A percentile compares a stretch with the other conserved stretches of the same genome.
Evolutionary conservation across 768 basidiomycete species (phyloP).

Genomic region (Sarcodon sp.): DNA sequence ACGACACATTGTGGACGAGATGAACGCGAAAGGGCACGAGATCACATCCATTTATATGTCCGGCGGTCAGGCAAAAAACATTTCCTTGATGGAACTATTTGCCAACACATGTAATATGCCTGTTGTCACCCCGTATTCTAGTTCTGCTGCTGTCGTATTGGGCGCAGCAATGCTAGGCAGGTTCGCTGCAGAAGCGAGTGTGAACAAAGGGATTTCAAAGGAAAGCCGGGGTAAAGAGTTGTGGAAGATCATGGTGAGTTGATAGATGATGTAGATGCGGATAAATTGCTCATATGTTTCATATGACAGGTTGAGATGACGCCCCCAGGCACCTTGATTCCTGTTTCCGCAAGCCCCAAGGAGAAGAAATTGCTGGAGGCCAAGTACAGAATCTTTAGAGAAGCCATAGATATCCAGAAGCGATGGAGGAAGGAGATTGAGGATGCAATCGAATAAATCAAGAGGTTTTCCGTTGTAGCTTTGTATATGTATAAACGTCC

Average conservation of each 20-base stretch:
- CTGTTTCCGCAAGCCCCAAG: conserved; percentile 42
- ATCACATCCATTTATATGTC: conserved; percentile 84
- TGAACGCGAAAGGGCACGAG: conserved; percentile 78
- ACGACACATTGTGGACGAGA: conserved; percentile 82
- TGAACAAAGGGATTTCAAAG: conserved; percentile 19
- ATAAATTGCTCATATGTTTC: not conserved
- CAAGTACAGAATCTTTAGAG: conserved; percentile 90
- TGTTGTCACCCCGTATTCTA: conserved; percentile 69
- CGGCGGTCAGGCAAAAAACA: conserved; percentile 88
- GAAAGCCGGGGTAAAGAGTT: conserved; percentile 48
- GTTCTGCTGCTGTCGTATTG: conserved; percentile 74
- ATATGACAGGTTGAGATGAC: conserved; percentile 77
- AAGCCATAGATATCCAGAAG: conserved; percentile 80
- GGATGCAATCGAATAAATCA: conserved; percentile 24
- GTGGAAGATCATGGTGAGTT: conserved; percentile 84
- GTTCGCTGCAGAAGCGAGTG: conserved; percentile 54
- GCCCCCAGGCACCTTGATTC: conserved; percentile 59
- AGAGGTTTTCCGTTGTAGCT: not conserved
- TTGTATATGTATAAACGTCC: not conserved
- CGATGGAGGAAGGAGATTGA: conserved; percentile 77
- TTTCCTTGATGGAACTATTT: conserved; percentile 77
- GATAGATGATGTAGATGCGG: not conserved
- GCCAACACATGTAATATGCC: conserved; percentile 76
- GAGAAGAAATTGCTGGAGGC: conserved; percentile 74
- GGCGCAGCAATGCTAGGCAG: conserved; percentile 92